Evolutionary conservation across 495 filamentous ascomycete genomes (phyloP).

Genomic region (Cenococcum geophilum): DNA sequence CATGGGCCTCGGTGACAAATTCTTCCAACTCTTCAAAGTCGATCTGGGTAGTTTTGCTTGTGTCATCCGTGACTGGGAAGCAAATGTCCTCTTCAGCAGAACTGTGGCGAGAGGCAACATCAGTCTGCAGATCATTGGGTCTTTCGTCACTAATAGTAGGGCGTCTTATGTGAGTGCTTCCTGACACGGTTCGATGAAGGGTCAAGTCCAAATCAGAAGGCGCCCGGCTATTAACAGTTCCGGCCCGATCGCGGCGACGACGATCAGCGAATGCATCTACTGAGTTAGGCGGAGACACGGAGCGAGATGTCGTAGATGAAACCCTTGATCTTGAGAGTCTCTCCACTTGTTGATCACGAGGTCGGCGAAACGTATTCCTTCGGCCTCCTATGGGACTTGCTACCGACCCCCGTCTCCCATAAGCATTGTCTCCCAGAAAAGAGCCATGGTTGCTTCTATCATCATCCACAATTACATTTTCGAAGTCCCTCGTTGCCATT

Average conservation of each 20-base stretch:
- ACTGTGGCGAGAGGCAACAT: slow-evolving; percentile 39
- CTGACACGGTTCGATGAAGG: slow-evolving; percentile 66
- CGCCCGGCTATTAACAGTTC: slow-evolving; percentile 55
- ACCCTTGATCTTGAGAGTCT: slow-evolving; percentile 42
- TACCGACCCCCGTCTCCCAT: slow-evolving; percentile 19
- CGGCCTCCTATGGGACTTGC: slow-evolving; percentile 21
- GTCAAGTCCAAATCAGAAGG: slow-evolving; percentile 54
- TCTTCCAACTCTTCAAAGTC: slow-evolving; percentile 87
- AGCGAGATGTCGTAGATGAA: slow-evolving; percentile 58
- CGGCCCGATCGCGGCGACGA: slow-evolving; percentile 60
- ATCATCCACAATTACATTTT: slow-evolving; percentile 80
- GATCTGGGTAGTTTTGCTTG: slow-evolving; percentile 56
- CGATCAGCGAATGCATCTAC: slow-evolving; percentile 93
- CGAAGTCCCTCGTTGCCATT: slow-evolving; percentile 53
- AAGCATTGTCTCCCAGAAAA: slow-evolving; percentile 13
- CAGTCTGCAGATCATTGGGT: slow-evolving; percentile 42
- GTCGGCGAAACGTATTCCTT: slow-evolving; percentile 36
- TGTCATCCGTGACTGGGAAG: slow-evolving; percentile 57
- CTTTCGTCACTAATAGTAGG: slow-evolving; percentile 59
- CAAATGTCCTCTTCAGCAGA: slow-evolving; percentile 77
- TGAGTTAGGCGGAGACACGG: slow-evolving; percentile 86
- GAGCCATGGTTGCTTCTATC: slow-evolving; percentile 48
- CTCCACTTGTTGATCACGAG: slow-evolving; percentile 41
- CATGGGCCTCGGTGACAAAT: slow-evolving; percentile 60
- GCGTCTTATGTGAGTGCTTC: slow-evolving; percentile 54